These are phyloP conservation scores for Hygrocybe coccinea DNA, from an alignment of 768 basidiomycete genomes.

Conservation along the genomic window DNA sequence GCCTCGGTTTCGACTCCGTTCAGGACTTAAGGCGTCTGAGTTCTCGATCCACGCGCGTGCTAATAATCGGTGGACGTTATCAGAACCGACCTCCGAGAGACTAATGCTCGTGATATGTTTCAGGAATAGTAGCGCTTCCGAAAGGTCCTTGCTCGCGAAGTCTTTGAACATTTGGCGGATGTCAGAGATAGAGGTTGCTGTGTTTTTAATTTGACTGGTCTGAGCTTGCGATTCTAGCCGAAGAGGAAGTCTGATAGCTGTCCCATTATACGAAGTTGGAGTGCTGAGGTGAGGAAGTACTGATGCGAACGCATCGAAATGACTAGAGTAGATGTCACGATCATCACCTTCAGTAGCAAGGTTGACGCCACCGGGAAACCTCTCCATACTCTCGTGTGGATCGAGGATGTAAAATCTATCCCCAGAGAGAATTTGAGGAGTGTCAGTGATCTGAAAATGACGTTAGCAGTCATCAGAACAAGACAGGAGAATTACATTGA, in stretches of 20 bases:
- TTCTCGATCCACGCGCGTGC: background rate
- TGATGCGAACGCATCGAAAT: too few species aligned
- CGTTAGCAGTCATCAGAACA: too few species aligned
- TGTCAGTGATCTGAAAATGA: too few species aligned
- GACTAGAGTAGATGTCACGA: too few species aligned
- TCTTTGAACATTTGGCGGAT: constrained; percentile 38
- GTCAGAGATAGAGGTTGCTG: constrained; percentile 27
- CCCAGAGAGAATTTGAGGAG: too few species aligned
- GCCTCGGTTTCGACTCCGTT: constrained; percentile 13
- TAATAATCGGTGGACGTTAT: background rate
- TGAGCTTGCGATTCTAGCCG: constrained; percentile 18
- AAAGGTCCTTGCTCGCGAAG: constrained; percentile 39
- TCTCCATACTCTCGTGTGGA: constrained; percentile 32
- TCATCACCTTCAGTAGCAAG: too few species aligned
- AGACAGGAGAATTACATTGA: constrained; percentile 7
- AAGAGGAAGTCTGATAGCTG: constrained; percentile 46
- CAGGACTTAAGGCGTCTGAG: too few species aligned
- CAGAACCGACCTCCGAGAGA: constrained; percentile 32
- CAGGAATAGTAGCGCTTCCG: constrained; percentile 41
- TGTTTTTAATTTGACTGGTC: constrained; percentile 32
- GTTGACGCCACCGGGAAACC: constrained; percentile 21
- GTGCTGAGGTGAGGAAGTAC: too few species aligned
- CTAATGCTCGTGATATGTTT: constrained; percentile 37
- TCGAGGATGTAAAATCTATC: constrained; percentile 33
- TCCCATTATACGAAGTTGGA: constrained; percentile 28